Evolutionary conservation across 306 rosid genomes (phyloP), one percentile per base, ranked within the genome.

Genomic region (Quercus alba): DNA sequence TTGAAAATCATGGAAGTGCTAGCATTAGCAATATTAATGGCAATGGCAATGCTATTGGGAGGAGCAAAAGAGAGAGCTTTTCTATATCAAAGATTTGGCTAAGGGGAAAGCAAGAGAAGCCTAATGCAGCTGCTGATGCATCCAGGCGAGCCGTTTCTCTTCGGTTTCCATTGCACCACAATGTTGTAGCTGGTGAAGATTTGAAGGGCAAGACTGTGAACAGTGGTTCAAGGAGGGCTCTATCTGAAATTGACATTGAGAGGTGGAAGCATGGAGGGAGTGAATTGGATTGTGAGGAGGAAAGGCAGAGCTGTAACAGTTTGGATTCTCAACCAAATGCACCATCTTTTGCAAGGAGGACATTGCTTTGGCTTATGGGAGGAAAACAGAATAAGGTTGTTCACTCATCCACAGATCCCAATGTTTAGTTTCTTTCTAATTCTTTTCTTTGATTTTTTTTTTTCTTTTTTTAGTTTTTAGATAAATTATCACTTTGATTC

Each of bases 341-440:
- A 3, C 94, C 97, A 51, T 96, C 98, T 41, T 96, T 96, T 58
- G 97, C 99, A 4, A 90, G 95, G 74, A 91, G 85, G 82, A 93
- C 98, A 72, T 86, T 96, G 80, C 89, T 90, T 81, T 96, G 98
- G 99, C 94, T 96, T 1, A 85, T 88, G 46, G 98, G 98, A 75
- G 98, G 98, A 75, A 91, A 81, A 86, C 97, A 90, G 85, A 93
- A 88, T 77, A 96, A 93, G 91, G 97, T 93, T 82, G 90, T 92
- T 80, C 93, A 95, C 70, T 93, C 96, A 18, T 85, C 89, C 41
- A 83, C 80, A 38, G 76, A 77, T 86, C 90, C 98, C 75, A 87
- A 75, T 77, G 74, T 84, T 20, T 91, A 84, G 87, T 55, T 75
- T 66, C 23, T 69, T 14, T 10, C 49, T 55, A 18, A 41, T 41